These are phyloP conservation scores for Juglanconis juglandina DNA, from an alignment of 2,329 filamentous ascomycete species.

Conservation along the genomic window DNA sequence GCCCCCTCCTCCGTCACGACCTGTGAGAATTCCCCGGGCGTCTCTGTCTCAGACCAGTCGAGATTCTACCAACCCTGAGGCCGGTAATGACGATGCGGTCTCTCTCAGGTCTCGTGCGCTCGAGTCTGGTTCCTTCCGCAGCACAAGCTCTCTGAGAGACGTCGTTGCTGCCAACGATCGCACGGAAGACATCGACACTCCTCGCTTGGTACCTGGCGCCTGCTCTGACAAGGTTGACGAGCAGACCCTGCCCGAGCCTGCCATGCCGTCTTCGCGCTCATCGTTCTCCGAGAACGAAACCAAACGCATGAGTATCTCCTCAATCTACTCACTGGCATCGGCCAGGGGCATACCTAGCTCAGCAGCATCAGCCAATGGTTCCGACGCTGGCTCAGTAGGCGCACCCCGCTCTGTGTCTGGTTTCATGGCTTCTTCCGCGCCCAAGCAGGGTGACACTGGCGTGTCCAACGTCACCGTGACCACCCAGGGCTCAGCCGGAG, in stretches of 20 bases:
- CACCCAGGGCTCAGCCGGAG: slow-evolving; percentile 44
- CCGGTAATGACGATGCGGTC: slow-evolving; percentile 36
- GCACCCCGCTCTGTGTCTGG: slow-evolving; percentile 41
- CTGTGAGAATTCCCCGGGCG: slow-evolving; percentile 40
- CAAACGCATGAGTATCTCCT: slow-evolving; percentile 70
- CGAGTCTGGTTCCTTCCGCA: neutral
- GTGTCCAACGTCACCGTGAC: slow-evolving; percentile 52
- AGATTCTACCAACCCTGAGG: slow-evolving; percentile 40
- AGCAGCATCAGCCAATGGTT: slow-evolving; percentile 50
- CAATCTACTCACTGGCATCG: slow-evolving; percentile 67
- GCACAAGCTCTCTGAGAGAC: slow-evolving; percentile 3
- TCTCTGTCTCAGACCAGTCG: slow-evolving; percentile 40
- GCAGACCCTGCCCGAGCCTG: slow-evolving; percentile 45
- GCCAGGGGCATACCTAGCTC: slow-evolving; percentile 52
- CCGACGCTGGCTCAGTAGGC: slow-evolving; percentile 40
- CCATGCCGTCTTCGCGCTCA: slow-evolving; percentile 39
- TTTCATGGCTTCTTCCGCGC: slow-evolving; percentile 42
- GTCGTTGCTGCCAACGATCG: slow-evolving; percentile 21
- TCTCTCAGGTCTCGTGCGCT: slow-evolving; percentile 11
- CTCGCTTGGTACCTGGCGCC: slow-evolving; percentile 37
- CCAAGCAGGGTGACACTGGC: slow-evolving; percentile 49
- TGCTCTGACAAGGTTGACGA: slow-evolving; percentile 27
- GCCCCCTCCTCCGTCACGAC: slow-evolving; percentile 48
- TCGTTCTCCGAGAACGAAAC: slow-evolving; percentile 49
- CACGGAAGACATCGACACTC: slow-evolving; percentile 44